Evolutionary conservation across 352 stramenopile species (phyloP).

Genomic region (Phytophthora sp.): DNA sequence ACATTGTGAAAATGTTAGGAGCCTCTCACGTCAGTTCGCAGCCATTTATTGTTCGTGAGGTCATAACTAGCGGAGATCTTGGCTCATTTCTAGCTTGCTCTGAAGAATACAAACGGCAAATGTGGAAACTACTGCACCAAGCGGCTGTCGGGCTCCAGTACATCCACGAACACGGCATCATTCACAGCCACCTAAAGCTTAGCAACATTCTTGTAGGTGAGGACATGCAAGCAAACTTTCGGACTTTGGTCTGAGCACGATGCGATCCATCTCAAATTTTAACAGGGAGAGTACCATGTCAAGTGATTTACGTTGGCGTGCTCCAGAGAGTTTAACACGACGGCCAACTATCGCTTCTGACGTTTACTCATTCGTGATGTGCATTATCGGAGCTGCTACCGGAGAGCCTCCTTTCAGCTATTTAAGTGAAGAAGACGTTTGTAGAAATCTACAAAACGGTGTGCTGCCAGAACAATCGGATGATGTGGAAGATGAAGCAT

Average conservation of each 20-base stretch:
- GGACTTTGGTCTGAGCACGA: slow-evolving; percentile 26
- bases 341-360: slow-evolving; percentile 19
- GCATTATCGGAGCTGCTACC: too few species aligned
- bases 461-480: background rate
- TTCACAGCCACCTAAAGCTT: slow-evolving; percentile 8
- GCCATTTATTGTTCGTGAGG: slow-evolving; percentile 29
- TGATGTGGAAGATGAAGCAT: background rate
- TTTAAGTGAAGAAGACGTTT: background rate
- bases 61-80: slow-evolving; percentile 14
- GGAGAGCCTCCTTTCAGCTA: background rate
- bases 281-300: background rate
- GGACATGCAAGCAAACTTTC: slow-evolving; percentile 15
- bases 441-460: background rate
- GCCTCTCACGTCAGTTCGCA: slow-evolving; percentile 25
- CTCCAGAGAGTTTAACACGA: background rate
- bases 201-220: slow-evolving; percentile 13
- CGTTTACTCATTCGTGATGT: slow-evolving; percentile 34
- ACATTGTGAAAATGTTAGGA: slow-evolving; percentile 32
- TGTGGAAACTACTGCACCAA: slow-evolving; percentile 23
- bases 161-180: background rate
- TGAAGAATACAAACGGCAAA: background rate
- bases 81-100: background rate
- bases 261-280: background rate
- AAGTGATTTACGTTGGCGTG: slow-evolving; percentile 6
- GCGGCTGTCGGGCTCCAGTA: slow-evolving; percentile 46